A percentile compares a stretch with the other conserved stretches of the same genome.
These are phyloP conservation scores for Aegilops sharonensis DNA, from an alignment of 176 grass and related monocot species.

Conservation along the genomic window DNA sequence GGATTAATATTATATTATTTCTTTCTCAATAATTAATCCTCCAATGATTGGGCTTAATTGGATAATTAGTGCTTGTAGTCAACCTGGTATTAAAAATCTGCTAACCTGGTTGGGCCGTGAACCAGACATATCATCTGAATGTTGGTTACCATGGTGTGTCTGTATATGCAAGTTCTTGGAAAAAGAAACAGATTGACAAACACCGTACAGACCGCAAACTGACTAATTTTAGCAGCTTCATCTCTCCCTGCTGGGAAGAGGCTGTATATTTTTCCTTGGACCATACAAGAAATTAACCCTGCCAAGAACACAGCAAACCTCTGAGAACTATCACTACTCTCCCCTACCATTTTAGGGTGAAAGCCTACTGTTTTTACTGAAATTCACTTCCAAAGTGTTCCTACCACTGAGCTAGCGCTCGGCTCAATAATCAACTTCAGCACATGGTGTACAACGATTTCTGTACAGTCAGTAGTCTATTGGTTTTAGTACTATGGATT, in stretches of 20 bases:
- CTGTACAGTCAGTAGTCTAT: too few relatives aligned
- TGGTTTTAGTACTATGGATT: too few relatives aligned
- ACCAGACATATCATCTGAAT: neutral
- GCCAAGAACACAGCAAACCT: neutral
- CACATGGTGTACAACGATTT: too few relatives aligned
- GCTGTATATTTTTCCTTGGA: neutral
- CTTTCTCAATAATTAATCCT: neutral
- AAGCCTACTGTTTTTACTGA: too few relatives aligned
- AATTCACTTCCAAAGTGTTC: too few relatives aligned
- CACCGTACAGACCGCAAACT: neutral
- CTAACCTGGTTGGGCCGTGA: neutral
- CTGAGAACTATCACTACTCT: neutral
- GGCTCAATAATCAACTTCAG: too few relatives aligned
- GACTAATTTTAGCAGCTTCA: too few relatives aligned
- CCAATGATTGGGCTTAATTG: constrained; percentile 17
- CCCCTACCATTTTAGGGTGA: neutral
- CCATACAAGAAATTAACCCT: neutral
- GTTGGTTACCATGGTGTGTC: neutral
- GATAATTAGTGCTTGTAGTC: neutral
- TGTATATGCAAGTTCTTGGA: neutral
- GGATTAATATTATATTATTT: neutral
- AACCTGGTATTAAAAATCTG: neutral
- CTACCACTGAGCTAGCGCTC: too few relatives aligned
- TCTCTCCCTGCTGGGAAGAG: too few relatives aligned
- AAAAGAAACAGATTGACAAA: neutral